Conservation (phyloP, 768 basidiomycete species). For the Strobilomyces confusus region DNA sequence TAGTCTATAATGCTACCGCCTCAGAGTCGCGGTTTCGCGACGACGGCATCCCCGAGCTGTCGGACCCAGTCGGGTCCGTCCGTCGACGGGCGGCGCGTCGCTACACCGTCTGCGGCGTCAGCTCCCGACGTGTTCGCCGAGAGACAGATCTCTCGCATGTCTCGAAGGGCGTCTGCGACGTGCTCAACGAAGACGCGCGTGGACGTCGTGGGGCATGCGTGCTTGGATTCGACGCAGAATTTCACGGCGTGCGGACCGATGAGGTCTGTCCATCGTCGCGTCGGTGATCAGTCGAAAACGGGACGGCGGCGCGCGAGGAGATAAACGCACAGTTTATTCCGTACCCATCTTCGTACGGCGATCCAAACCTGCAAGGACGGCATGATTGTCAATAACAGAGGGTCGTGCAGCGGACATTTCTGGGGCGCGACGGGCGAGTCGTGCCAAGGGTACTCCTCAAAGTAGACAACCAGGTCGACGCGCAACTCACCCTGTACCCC, state of each 20-base stretch:
- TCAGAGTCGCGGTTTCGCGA: constrained; percentile 20
- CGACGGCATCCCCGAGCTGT: not conserved
- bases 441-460: not conserved
- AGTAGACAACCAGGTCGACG: not conserved
- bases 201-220: constrained; percentile 63
- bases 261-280: constrained; percentile 52
- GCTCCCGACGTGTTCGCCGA: not conserved
- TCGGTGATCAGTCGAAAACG: not conserved
- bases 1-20: not conserved
- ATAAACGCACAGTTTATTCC: constrained; percentile 80
- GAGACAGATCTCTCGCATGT: constrained; percentile 61
- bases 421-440: not conserved
- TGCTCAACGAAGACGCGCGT: constrained; percentile 63
- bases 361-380: constrained; percentile 58
- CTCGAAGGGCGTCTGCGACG: constrained; percentile 56
- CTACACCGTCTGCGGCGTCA: not conserved
- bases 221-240: constrained; percentile 92
- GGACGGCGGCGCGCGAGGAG: not conserved
- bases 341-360: constrained; percentile 81
- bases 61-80: not conserved
- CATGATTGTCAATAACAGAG: constrained; percentile 4
- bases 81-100: not conserved
- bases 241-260: constrained; percentile 75
- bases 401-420: not conserved
- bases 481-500: constrained; percentile 70